Conservation (phyloP, 2,329 filamentous ascomycete species). For the Hypoxylon sp. region DNA sequence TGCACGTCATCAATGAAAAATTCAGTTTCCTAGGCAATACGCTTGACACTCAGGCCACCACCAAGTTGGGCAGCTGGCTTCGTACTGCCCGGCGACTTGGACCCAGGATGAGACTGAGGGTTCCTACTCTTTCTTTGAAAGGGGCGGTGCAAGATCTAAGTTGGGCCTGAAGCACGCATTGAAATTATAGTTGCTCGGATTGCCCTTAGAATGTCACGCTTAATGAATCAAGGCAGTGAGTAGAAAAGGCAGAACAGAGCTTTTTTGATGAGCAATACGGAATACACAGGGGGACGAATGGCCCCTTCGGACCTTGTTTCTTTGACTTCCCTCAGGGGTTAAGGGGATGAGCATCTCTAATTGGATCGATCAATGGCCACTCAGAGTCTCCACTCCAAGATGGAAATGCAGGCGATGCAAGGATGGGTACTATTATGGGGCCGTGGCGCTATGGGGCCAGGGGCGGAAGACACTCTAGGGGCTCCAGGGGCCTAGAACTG, state of each 20-base stretch:
- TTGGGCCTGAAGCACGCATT: not conserved
- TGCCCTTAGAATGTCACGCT: conserved; percentile 3
- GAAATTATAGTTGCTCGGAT: not conserved
- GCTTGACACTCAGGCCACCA: not conserved
- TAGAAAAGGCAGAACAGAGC: conserved; percentile 9
- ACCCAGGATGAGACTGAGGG: conserved; percentile 15
- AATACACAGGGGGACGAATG: conserved; percentile 8
- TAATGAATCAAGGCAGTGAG: not conserved
- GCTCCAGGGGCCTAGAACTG: conserved; percentile 15
- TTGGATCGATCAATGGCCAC: conserved; percentile 38
- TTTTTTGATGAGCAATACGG: conserved; percentile 10
- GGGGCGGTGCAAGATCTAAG: not conserved
- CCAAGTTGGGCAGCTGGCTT: conserved; percentile 26
- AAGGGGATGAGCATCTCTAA: conserved; percentile 11
- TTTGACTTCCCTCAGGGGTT: conserved; percentile 34
- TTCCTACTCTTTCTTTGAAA: conserved; percentile 16
- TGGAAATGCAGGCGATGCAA: conserved; percentile 35
- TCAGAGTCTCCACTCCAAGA: conserved; percentile 34
- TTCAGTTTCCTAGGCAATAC: conserved; percentile 20
- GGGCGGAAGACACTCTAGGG: not conserved
- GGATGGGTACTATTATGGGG: conserved; percentile 18
- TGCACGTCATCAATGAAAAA: conserved; percentile 36
- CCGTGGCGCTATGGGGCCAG: conserved; percentile 26
- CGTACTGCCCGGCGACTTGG: conserved; percentile 5
- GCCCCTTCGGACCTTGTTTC: conserved; percentile 39